These are phyloP conservation scores for Kwoniella sp. DNA, from an alignment of 768 basidiomycete species.

Conservation along the genomic window DNA sequence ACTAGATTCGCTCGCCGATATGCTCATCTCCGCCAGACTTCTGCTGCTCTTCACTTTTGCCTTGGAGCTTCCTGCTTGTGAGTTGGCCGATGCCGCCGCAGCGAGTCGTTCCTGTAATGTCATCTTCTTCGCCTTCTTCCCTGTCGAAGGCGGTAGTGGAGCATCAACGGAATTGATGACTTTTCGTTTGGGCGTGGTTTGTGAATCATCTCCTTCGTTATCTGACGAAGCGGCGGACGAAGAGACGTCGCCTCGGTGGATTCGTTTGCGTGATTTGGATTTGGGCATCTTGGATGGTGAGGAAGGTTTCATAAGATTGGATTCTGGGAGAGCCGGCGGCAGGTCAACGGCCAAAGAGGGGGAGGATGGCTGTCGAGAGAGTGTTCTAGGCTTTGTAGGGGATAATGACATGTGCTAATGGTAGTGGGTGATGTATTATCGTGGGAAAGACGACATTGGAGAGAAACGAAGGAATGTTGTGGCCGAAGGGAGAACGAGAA, in stretches of 20 bases:
- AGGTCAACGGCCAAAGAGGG: constrained; percentile 45
- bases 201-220: constrained; percentile 22
- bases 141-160: constrained; percentile 15
- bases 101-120: constrained; percentile 38
- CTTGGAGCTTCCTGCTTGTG: constrained; percentile 12
- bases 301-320: constrained; percentile 41
- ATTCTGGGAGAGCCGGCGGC: constrained; percentile 41
- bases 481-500: neutral
- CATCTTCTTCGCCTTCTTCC: constrained; percentile 23
- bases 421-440: neutral
- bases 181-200: constrained; percentile 41
- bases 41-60: constrained; percentile 34
- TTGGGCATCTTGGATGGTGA: constrained; percentile 30
- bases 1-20: constrained; percentile 5
- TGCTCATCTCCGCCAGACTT: constrained; percentile 22
- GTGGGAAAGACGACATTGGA: neutral
- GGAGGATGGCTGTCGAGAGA: constrained; percentile 41
- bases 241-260: constrained; percentile 47
- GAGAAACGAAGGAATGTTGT: neutral
- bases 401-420: constrained; percentile 18
- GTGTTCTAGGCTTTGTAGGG: constrained; percentile 33
- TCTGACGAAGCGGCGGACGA: constrained; percentile 40
- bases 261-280: constrained; percentile 19
- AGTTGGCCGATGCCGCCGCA: constrained; percentile 31
- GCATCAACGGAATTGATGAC: constrained; percentile 37